Conservation (phyloP, 2,329 filamentous ascomycete genomes). For the Daldinia sp. region DNA sequence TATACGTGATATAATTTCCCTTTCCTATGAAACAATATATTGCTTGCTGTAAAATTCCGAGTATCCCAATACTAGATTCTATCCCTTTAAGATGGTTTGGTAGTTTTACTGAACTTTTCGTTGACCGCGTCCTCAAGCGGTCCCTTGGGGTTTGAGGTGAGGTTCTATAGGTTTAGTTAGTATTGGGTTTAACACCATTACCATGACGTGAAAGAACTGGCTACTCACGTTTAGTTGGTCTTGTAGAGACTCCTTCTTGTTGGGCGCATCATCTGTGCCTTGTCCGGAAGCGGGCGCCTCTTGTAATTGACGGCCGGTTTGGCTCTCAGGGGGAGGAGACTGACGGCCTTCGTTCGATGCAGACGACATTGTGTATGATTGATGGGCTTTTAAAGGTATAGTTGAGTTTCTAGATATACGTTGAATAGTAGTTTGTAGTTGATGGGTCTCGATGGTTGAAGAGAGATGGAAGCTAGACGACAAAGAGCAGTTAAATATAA, state of each 20-base stretch:
- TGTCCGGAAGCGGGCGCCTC: slow-evolving; percentile 66
- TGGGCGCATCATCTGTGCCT: slow-evolving; percentile 61
- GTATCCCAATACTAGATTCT: background rate
- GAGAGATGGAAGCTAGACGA: background rate
- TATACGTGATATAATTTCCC: background rate
- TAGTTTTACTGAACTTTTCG: slow-evolving; percentile 66
- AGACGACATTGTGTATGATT: slow-evolving; percentile 65
- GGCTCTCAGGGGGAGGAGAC: slow-evolving; percentile 77
- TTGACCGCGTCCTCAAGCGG: slow-evolving; percentile 67
- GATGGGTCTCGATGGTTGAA: background rate
- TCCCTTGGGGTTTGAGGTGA: slow-evolving; percentile 72
- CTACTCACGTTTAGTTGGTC: slow-evolving; percentile 60
- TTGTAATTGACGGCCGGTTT: slow-evolving; percentile 70
- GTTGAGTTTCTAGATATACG: background rate
- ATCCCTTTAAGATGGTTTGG: slow-evolving; percentile 17
- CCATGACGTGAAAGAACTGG: background rate
- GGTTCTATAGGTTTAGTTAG: slow-evolving; percentile 49
- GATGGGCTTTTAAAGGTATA: slow-evolving; percentile 12
- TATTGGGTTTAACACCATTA: background rate
- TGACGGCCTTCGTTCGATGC: slow-evolving; percentile 67
- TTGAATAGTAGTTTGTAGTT: background rate
- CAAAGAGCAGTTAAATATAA: slow-evolving; percentile 27
- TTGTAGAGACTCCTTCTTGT: slow-evolving; percentile 62
- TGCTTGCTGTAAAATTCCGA: background rate
- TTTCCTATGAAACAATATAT: background rate